A percentile compares a stretch with the other conserved stretches of the same genome.
Conservation (phyloP, 768 basidiomycete species). For the Coprinellus aureogranulatus region DNA sequence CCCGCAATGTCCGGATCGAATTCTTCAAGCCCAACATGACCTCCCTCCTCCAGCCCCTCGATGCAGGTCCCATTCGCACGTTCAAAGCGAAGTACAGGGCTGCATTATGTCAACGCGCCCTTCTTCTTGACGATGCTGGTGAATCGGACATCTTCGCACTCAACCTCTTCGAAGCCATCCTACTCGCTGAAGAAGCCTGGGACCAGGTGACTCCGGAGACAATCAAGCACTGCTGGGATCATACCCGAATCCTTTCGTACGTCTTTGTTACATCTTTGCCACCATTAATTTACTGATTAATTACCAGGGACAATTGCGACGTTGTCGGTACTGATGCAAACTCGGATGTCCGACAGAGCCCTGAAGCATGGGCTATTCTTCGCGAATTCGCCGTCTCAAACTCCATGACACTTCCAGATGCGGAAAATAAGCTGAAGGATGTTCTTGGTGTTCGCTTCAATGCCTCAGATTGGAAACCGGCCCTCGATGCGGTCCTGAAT, state of each 20-base stretch:
- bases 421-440: not conserved
- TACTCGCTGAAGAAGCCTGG: conserved; percentile 32
- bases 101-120: conserved; percentile 22
- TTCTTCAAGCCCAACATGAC: conserved; percentile 35
- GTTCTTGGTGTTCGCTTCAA: conserved; percentile 6
- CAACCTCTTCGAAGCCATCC: conserved; percentile 32
- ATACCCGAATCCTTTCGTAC: conserved; percentile 23
- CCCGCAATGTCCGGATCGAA: conserved; percentile 26
- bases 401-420: not conserved
- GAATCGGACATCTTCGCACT: conserved; percentile 34
- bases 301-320: not conserved
- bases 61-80: conserved; percentile 33
- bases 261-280: not conserved
- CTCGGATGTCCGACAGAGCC: not conserved
- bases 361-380: not conserved
- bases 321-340: not conserved
- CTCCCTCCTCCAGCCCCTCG: conserved; percentile 33
- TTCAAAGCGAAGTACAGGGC: conserved; percentile 35
- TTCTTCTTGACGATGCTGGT: conserved; percentile 30
- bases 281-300: not conserved
- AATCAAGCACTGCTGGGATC: conserved; percentile 36
- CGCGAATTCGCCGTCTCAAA: conserved; percentile 1
- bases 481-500: conserved; percentile 12
- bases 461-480: conserved; percentile 8
- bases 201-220: conserved; percentile 22